A percentile compares a stretch with the other conserved stretches of the same genome.
These are phyloP conservation scores for Pseudonectria foliicola DNA, from an alignment of 2,329 filamentous ascomycete species.

Conservation along the genomic window DNA sequence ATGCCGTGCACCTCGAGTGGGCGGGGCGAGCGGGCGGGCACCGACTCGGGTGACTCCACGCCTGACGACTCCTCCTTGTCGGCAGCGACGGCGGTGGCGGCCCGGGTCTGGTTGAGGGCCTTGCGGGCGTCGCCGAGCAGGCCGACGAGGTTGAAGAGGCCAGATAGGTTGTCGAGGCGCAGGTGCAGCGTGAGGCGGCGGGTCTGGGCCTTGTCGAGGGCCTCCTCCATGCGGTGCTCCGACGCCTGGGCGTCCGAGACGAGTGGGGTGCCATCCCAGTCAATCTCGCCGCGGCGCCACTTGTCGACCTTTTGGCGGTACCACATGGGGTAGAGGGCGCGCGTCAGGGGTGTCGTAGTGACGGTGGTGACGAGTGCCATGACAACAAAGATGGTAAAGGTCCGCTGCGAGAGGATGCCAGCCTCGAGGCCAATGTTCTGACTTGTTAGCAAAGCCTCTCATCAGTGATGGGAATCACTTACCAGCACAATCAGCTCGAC, in stretches of 20 bases:
- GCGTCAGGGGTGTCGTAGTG: constrained; percentile 69
- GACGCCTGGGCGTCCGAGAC: constrained; percentile 17
- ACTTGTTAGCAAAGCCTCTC: neutral
- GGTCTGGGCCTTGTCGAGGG: constrained; percentile 19
- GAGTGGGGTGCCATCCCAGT: constrained; percentile 58
- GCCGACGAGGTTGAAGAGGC: constrained; percentile 23
- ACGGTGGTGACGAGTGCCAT: constrained; percentile 90
- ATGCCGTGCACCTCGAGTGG: constrained; percentile 55
- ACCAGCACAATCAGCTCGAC: constrained; percentile 93
- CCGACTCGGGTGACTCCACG: too few species aligned
- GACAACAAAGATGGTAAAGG: constrained; percentile 90
- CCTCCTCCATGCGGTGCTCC: constrained; percentile 20
- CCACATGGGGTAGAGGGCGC: constrained; percentile 63
- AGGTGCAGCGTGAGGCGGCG: constrained; percentile 20
- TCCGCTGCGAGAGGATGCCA: constrained; percentile 68
- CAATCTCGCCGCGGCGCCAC: constrained; percentile 75
- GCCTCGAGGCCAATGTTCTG: constrained; percentile 73
- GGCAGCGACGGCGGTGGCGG: neutral
- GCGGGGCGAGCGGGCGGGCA: constrained; percentile 1
- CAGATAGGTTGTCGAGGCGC: constrained; percentile 22
- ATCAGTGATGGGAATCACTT: constrained; percentile 24
- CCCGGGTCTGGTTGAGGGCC: neutral
- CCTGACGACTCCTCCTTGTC: constrained; percentile 5
- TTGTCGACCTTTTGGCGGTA: constrained; percentile 46
- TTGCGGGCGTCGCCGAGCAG: constrained; percentile 19